Evolutionary conservation across 768 basidiomycete species (phyloP).

Genomic region (Inosperma sp.): DNA sequence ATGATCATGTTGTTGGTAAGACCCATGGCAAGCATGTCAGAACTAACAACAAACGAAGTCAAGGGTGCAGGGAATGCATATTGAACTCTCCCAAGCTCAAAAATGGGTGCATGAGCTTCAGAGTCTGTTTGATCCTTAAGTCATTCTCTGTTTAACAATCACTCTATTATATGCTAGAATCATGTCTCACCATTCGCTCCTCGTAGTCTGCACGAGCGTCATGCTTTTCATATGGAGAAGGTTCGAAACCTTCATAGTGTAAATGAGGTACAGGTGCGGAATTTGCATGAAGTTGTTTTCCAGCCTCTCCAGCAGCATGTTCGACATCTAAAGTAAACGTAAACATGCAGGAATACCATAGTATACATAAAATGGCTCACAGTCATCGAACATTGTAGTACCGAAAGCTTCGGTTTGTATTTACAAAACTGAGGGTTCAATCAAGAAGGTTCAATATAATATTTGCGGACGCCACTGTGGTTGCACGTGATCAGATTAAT

Average conservation of each 20-base stretch:
- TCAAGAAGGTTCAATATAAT: neutral
- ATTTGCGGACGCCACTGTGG: too few species aligned
- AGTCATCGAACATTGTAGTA: conserved; percentile 59
- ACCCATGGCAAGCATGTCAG: conserved; percentile 84
- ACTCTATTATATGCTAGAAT: conserved; percentile 29
- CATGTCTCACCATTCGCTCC: conserved; percentile 23
- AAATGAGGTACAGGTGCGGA: conserved; percentile 49
- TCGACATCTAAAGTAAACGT: conserved; percentile 74
- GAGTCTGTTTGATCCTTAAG: conserved; percentile 21
- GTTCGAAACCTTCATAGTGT: conserved; percentile 88
- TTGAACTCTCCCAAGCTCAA: conserved; percentile 86
- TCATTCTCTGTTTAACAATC: conserved; percentile 11
- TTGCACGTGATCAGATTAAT: too few species aligned
- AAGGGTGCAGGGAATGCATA: conserved; percentile 84
- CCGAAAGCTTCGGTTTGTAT: too few species aligned
- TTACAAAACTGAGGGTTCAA: neutral
- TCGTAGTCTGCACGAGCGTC: conserved; percentile 44
- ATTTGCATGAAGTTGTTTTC: conserved; percentile 28
- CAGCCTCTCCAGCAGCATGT: conserved; percentile 58
- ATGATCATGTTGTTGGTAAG: conserved; percentile 71
- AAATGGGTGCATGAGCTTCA: conserved; percentile 55
- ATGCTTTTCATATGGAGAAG: conserved; percentile 51
- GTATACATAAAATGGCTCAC: conserved; percentile 34
- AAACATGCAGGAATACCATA: conserved; percentile 7
- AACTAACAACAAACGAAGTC: conserved; percentile 75